Evolutionary conservation across 441 rosid species (phyloP).

Genomic region (Gossypium gossypioides): DNA sequence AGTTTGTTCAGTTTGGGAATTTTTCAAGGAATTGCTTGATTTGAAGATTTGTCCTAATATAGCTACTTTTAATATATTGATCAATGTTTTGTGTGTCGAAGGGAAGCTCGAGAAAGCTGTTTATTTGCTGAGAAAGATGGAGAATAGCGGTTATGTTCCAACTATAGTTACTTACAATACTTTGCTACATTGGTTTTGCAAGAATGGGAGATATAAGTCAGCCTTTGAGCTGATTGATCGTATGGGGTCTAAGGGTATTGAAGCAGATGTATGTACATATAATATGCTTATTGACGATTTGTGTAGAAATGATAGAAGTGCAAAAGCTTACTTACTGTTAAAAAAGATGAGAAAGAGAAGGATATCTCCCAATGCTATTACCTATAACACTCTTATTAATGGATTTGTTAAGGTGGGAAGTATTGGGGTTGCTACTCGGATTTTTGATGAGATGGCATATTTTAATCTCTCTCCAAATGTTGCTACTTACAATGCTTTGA

Average conservation of each 20-base stretch:
- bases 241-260: constrained; percentile 62
- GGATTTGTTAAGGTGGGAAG: constrained; percentile 75
- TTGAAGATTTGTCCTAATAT: constrained; percentile 63
- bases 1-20: constrained; percentile 47
- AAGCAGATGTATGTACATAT: constrained; percentile 67
- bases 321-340: constrained; percentile 68
- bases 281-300: constrained; percentile 63
- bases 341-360: constrained; percentile 64
- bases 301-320: constrained; percentile 64
- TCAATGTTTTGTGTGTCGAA: constrained; percentile 52
- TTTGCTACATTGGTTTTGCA: constrained; percentile 68
- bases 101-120: constrained; percentile 57
- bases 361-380: constrained; percentile 55
- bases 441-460: constrained; percentile 61
- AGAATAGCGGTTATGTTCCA: constrained; percentile 59
- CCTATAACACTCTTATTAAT: constrained; percentile 63
- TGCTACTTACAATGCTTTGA: constrained; percentile 60
- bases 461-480: constrained; percentile 47
- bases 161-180: constrained; percentile 68
- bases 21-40: constrained; percentile 61
- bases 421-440: constrained; percentile 38
- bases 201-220: constrained; percentile 49
- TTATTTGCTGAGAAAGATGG: constrained; percentile 70
- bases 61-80: constrained; percentile 74
- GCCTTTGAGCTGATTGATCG: constrained; percentile 53